Conservation (phyloP, 2,329 filamentous ascomycete genomes). For the Chalara sp. region DNA sequence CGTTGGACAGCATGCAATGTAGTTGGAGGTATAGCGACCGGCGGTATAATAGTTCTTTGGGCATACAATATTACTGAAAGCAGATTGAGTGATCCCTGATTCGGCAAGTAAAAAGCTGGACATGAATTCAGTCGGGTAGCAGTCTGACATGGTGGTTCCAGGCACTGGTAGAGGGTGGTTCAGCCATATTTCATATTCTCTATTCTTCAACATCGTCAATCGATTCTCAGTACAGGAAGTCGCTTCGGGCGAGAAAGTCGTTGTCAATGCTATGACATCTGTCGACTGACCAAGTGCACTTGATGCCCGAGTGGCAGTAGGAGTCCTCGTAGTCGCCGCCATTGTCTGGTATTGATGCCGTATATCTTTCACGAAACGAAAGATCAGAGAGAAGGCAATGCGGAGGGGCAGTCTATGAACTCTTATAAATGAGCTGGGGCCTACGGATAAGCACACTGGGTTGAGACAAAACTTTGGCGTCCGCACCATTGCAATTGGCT, state of each 20-base stretch:
- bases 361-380: too few relatives aligned
- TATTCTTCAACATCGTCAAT: conserved; percentile 18
- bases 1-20: conserved; percentile 22
- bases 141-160: conserved; percentile 15
- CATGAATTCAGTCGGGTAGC: conserved; percentile 19
- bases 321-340: neutral
- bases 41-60: conserved; percentile 13
- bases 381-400: too few relatives aligned
- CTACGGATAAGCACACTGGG: too few relatives aligned
- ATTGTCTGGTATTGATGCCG: too few relatives aligned
- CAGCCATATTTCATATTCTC: conserved; percentile 17
- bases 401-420: too few relatives aligned
- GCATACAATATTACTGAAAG: conserved; percentile 17
- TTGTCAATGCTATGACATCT: conserved; percentile 10
- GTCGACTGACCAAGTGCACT: neutral
- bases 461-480: too few relatives aligned
- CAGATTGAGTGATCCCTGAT: conserved; percentile 14
- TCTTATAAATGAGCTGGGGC: too few relatives aligned
- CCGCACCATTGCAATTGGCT: too few relatives aligned
- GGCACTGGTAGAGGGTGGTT: conserved; percentile 17
- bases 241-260: conserved; percentile 10
- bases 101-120: conserved; percentile 11
- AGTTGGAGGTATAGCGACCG: conserved; percentile 17
- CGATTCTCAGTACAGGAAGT: conserved; percentile 16
- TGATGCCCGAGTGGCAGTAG: neutral